Base-by-base conservation (phyloP, 2,329 filamentous ascomycete genomes). In the Lachnellula willkommii region DNA sequence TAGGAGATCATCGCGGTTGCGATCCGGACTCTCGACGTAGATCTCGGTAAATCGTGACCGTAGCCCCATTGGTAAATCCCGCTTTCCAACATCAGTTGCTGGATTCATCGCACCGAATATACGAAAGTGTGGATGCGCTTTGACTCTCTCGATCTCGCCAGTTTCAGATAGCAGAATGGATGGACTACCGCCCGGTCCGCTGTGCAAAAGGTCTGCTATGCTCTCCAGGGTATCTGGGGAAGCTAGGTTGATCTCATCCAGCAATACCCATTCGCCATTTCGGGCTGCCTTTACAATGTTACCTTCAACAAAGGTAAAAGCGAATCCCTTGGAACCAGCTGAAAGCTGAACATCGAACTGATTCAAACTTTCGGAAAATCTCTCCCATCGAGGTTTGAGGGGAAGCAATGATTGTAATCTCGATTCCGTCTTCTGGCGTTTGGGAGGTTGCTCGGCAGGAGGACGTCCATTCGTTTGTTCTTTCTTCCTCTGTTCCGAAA, bases 71-170 rank as follows among this genome's bases (percentile, higher is more conserved):
- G 93, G 91, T 15, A 99, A 76, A 71, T 99, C 94, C 54, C 93
- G 87, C 74, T 99, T 99, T 58, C 95, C 94, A 54, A 96, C 85
- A 74, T 99, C 94, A 3, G 94, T 99, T 5, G 94, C 94, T 32
- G 94, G 94, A 68, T 99, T 99, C 94, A 99, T 99, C 28, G 95
- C 94, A 51, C 90, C 95, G 68, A 99, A 99, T 14, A 99, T 89
- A 40, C 94, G 85, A 71, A 99, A 99, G 61, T 96, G 85, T 0
- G 90, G 87, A 71, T 99, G 93, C 0, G 92, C 94, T 58, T 86
- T 80, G 37, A 99, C 86, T 61, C 92, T 84, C 71, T 97, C 90
- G 45, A 96, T 90, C 64, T 94, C 91, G 39, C 94, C 94, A 40
- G 91, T 94, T 74, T 99, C 94, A 0, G 92, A 92, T 7, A 99